A percentile compares a stretch with the other conserved stretches of the same genome.
Evolutionary conservation across 495 filamentous ascomycete species (phyloP).

Genomic region (Aspergillus egyptiacus): DNA sequence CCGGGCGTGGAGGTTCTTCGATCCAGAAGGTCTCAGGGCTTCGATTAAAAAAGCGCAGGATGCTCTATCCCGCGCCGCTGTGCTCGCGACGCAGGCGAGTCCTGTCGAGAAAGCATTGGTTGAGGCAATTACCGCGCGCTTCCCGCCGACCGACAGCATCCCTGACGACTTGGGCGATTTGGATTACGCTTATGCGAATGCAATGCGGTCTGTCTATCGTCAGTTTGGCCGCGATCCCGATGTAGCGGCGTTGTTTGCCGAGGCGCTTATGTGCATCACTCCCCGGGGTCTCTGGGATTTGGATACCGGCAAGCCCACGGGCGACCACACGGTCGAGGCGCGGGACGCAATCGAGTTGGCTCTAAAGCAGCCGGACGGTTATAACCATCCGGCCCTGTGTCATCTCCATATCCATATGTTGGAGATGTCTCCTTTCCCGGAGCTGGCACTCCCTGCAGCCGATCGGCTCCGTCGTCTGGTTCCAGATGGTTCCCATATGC

Average conservation of each 20-base stretch:
- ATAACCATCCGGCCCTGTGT: constrained; percentile 50
- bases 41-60: no score
- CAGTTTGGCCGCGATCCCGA: constrained; percentile 47
- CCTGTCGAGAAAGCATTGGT: constrained; percentile 49
- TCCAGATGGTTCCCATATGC: constrained; percentile 56
- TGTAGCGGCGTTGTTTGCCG: constrained; percentile 52
- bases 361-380: constrained; percentile 32
- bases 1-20: constrained; percentile 63
- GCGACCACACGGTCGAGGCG: constrained; percentile 48
- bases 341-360: constrained; percentile 47
- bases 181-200: constrained; percentile 49
- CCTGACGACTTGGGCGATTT: constrained; percentile 34
- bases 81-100: constrained; percentile 6
- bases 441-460: constrained; percentile 47
- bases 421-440: constrained; percentile 59
- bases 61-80: no score
- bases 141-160: constrained; percentile 28
- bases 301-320: constrained; percentile 46
- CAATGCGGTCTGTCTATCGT: constrained; percentile 50
- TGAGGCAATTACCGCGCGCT: constrained; percentile 47
- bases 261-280: constrained; percentile 59
- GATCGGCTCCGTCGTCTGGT: constrained; percentile 53
- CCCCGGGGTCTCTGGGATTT: constrained; percentile 60
- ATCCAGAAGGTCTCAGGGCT: constrained; percentile 16
- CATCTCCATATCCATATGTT: constrained; percentile 65